Evolutionary conservation across 163 green algal species (phyloP).

Genomic region (Chlamydomonas reinhardtii): DNA sequence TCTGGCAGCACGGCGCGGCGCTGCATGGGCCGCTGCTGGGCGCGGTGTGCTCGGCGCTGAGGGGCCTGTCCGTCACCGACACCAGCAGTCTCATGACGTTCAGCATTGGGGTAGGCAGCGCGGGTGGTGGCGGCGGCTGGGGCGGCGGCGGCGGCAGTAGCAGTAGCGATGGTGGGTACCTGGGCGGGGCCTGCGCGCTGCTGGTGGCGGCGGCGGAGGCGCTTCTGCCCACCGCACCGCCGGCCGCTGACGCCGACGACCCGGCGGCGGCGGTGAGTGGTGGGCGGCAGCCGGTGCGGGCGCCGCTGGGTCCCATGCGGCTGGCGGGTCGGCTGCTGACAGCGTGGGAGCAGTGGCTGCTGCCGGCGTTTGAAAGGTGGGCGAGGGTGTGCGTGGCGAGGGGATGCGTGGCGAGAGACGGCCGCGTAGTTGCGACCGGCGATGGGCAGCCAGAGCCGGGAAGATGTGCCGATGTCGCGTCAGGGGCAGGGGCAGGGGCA

Average conservation of each 20-base stretch:
- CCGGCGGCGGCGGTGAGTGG: too few species aligned
- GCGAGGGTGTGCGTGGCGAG: not conserved
- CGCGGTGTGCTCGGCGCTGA: slow-evolving; percentile 13
- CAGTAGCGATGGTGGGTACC: not conserved
- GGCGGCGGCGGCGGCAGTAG: too few species aligned
- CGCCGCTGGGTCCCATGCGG: not conserved
- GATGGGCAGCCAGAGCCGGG: too few species aligned
- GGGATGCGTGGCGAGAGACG: too few species aligned
- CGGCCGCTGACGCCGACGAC: too few species aligned
- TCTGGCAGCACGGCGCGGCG: not conserved
- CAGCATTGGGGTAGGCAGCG: not conserved
- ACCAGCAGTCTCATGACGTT: not conserved
- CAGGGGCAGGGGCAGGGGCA: not conserved
- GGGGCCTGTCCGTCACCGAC: not conserved
- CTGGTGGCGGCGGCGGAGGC: not conserved
- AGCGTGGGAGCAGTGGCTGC: slow-evolving; percentile 19
- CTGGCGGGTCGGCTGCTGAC: slow-evolving; percentile 8
- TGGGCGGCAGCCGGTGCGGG: not conserved
- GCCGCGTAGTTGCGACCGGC: too few species aligned
- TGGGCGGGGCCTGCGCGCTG: not conserved
- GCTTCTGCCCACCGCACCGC: not conserved
- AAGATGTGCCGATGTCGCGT: too few species aligned
- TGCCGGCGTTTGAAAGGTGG: slow-evolving; percentile 20
- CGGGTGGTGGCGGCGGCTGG: not conserved
- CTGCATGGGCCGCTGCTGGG: slow-evolving; percentile 22